Base-by-base conservation (phyloP, 1,139 yeast genomes). In the Citeromyces hawaiiensis region DNA sequence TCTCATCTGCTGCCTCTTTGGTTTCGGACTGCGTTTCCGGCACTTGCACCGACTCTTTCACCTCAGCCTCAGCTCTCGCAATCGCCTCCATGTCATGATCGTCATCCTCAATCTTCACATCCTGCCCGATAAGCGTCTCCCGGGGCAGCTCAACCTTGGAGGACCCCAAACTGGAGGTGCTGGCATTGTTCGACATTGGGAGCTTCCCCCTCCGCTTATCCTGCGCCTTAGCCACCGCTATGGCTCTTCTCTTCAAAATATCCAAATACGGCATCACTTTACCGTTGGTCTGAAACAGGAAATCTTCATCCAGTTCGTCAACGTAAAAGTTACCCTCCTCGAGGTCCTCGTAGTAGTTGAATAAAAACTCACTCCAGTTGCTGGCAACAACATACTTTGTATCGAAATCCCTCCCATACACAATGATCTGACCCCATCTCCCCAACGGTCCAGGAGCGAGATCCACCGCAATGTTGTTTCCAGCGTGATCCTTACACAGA, bases 341-440 rank as follows among this genome's bases (percentile, higher is more conserved):
- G 44, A 86, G 66, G 53, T 73, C 80, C 32, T 59, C 61, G 7
- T 67, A 67, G 40, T 64, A 64, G 31, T 57, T 60, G 46, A 66
- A 66, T 37, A 76, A 53, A 47, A 76, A 76, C 45, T 75, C 79
- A 33, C 69, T 68, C 56, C 76, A 74, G 38, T 64, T 62, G n/a
- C 61, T 51, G 4, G 81, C 80, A 45, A 76, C 57, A 25, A 76
- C 81, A 45, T 70, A 60, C 50, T 75, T 76, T 39, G 78, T 71
- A 55, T 76, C 82, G 49, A 61, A 75, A 47, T 76, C 83, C 49
- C 81, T 68, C 14, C 83, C 83, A 53, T 70, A 76, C 36, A 75
- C 55, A 42, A 76, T 76, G 14, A 76, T 59, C 55, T 76, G 83
- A 18, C 83, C 83, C 69, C 75, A 66, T 45, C 56, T 56, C 36